phyloP scores from a whole-genome alignment of 495 filamentous ascomycete genomes.

The Penicillium coprophilum region DNA sequence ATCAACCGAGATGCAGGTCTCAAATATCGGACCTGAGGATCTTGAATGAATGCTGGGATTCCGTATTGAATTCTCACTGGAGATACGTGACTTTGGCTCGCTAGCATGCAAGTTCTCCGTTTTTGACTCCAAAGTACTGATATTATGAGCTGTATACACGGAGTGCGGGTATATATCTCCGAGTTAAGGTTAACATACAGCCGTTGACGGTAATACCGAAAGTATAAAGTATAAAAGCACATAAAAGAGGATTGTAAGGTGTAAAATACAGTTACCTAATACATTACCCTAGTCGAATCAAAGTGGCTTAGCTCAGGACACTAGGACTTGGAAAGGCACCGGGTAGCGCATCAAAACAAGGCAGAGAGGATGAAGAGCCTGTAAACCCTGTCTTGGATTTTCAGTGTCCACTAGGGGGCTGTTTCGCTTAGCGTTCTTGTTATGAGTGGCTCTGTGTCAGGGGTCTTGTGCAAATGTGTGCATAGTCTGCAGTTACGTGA shows the following conservation, averaged over 20 bases:
- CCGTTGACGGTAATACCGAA: background rate
- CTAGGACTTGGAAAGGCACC: background rate
- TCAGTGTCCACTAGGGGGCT: slow-evolving; percentile 9
- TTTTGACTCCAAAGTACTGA: background rate
- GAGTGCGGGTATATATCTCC: too few relatives aligned
- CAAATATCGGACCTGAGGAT: too few relatives aligned
- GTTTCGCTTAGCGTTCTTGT: slow-evolving; percentile 18
- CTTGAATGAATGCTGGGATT: too few relatives aligned
- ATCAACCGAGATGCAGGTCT: too few relatives aligned
- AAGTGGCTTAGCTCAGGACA: background rate
- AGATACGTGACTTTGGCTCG: too few relatives aligned
- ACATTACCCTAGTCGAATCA: background rate
- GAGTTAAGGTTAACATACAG: background rate
- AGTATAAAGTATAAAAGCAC: background rate
- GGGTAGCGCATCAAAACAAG: slow-evolving; percentile 20
- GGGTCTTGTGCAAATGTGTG: background rate
- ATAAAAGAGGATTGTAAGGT: background rate
- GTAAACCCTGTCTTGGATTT: slow-evolving; percentile 23
- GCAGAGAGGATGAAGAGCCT: slow-evolving; percentile 16
- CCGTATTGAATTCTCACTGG: too few relatives aligned
- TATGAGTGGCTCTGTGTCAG: slow-evolving; percentile 8
- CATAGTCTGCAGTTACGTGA: background rate
- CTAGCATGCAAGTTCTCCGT: too few relatives aligned
- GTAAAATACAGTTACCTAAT: background rate
- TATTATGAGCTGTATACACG: background rate